Conservation (phyloP, 1,284 basidiomycete genomes). For the Psilocybe mexicana region DNA sequence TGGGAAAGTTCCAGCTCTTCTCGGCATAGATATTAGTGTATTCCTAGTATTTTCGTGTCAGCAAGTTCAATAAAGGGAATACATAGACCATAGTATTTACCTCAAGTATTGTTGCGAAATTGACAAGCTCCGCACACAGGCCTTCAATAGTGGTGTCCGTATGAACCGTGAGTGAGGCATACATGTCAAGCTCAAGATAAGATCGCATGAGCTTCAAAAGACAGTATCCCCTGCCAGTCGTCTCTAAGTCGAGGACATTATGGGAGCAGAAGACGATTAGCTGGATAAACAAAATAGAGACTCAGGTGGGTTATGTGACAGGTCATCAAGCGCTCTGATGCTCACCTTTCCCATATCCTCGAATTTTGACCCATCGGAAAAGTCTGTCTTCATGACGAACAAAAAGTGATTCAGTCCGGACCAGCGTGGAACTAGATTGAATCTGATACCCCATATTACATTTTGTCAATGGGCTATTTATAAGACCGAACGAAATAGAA, state of each 20-base stretch:
- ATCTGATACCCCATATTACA: background rate
- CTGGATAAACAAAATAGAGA: background rate
- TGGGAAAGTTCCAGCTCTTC: slow-evolving; percentile 17
- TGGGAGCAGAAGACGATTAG: slow-evolving; percentile 9
- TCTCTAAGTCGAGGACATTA: slow-evolving; percentile 2
- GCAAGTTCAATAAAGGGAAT: background rate
- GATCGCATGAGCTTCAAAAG: slow-evolving; percentile 15
- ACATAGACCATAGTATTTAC: background rate
- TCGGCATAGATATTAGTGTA: background rate
- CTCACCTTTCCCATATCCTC: slow-evolving; percentile 28
- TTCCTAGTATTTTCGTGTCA: background rate
- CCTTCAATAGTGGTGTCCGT: slow-evolving; percentile 16
- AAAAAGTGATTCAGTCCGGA: slow-evolving; percentile 26
- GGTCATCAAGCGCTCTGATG: background rate
- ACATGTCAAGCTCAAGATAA: slow-evolving; percentile 22
- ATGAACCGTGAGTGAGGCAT: slow-evolving; percentile 18
- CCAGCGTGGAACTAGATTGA: slow-evolving; percentile 25
- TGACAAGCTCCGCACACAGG: slow-evolving; percentile 12
- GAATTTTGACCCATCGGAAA: slow-evolving; percentile 28
- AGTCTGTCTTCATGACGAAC: slow-evolving; percentile 18
- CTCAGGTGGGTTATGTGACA: background rate
- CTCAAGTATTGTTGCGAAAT: slow-evolving; percentile 12
- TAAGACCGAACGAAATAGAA: no score
- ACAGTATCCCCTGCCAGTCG: slow-evolving; percentile 6
- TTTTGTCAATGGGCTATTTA: no score